Evolutionary conservation across 1,284 basidiomycete genomes (phyloP), one percentile per base, ranked within the genome.

Genomic region (Cryptococcus jaspeensis): DNA sequence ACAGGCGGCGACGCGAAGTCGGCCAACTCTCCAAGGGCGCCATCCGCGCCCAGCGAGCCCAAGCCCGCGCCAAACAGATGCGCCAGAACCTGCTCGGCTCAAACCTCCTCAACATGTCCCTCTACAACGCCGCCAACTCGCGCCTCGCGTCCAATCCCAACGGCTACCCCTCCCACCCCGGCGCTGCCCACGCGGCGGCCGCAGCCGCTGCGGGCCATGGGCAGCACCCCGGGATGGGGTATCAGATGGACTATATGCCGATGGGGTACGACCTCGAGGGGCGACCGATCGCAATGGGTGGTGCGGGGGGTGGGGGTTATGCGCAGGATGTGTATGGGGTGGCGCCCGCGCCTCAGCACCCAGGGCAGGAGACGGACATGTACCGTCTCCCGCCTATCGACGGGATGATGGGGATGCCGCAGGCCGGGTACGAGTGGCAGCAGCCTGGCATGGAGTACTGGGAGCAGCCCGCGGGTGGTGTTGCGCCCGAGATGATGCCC

Each of bases 11-110:
- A 39, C 63, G 70, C 13, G 67, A 73, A 36, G 64, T 60, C 11
- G 72, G 74, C 16, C 69, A 76, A 52, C 55, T 75, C 15, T 75
- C 73, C 41, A 75, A 75, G 50, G 73, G 73, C 8, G 73, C 73
- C 11, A 59, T 73, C 20, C 58, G 74, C 40, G 74, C 74, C 20
- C 68, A 74, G 46, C 59, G 66, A 38, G 70, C 72, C 18, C 66
- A 71, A 50, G 63, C 62, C 15, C 62, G 74, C 48, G 70, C 72
- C 40, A 65, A 70, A 44, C 63, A 64, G 39, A 69, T 74, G 66
- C 61, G 74, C 2, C 67, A 70, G 47, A 72, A 72, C 48, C 63
- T 73, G 22, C 64, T 73, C 46, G 72, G 72, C 8, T 61, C 64
- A 48, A 70, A 66, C 35, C 53, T 72, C n/a, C 61, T 76, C 47